Conservation (phyloP, 1,284 basidiomycete species). For the Tetrapyrgos nigripes region DNA sequence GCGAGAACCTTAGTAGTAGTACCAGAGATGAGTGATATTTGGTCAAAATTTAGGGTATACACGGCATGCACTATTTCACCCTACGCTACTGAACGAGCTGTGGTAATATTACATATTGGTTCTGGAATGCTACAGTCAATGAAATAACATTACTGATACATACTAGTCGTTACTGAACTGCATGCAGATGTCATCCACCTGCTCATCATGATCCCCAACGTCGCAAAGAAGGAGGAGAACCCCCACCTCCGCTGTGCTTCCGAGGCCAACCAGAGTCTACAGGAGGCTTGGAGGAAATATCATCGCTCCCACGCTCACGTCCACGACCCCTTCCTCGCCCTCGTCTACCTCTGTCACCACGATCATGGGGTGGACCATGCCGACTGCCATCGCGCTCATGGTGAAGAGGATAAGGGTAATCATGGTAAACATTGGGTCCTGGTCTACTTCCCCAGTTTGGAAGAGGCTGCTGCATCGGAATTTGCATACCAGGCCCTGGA, state of each 20-base stretch:
- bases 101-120: too few relatives aligned
- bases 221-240: too few relatives aligned
- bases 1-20: slow-evolving; percentile 16
- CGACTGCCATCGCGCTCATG: neutral
- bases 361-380: slow-evolving; percentile 24
- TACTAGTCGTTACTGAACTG: too few relatives aligned
- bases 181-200: too few relatives aligned
- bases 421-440: neutral
- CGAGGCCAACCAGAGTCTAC: slow-evolving; percentile 68
- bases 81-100: too few relatives aligned
- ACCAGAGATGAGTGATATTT: too few relatives aligned
- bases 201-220: too few relatives aligned
- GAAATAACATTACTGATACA: too few relatives aligned
- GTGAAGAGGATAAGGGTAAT: neutral
- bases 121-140: too few relatives aligned
- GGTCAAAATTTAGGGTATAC: too few relatives aligned
- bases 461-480: slow-evolving; percentile 20
- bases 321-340: slow-evolving; percentile 45
- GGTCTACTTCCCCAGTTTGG: slow-evolving; percentile 13
- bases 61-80: too few relatives aligned
- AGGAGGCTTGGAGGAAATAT: slow-evolving; percentile 41
- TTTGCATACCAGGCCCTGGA: slow-evolving; percentile 27
- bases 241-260: slow-evolving; percentile 12
- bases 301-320: slow-evolving; percentile 39
- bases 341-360: slow-evolving; percentile 38